Percentiles rank a stretch among this genome's conserved stretches.
Evolutionary conservation across 352 stramenopile species (phyloP).

Genomic region (Elongisporangium anandrum): DNA sequence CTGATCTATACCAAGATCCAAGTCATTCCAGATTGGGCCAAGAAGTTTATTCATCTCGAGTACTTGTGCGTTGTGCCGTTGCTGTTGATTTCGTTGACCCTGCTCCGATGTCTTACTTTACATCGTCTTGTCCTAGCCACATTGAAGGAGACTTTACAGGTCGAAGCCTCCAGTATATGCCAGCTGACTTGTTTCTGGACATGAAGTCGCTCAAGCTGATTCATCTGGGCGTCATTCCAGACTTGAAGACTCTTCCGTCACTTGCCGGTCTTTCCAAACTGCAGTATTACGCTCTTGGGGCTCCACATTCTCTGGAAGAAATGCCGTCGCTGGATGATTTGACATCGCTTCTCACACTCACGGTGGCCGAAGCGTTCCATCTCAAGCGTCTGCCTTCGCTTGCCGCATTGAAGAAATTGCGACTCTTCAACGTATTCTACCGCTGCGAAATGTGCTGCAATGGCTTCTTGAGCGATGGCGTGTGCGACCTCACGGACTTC

Average conservation of each 20-base stretch:
- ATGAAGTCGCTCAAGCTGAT: conserved; percentile 39
- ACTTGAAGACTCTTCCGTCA: conserved; percentile 26
- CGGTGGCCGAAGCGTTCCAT: conserved; percentile 25
- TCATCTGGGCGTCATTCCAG: conserved; percentile 20
- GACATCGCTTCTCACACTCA: conserved; percentile 13
- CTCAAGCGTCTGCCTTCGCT: conserved; percentile 17
- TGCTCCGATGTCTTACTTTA: not conserved
- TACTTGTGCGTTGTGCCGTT: conserved; percentile 21
- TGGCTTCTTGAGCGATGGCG: conserved; percentile 16
- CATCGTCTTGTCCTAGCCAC: conserved; percentile 12
- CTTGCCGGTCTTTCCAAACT: conserved; percentile 23
- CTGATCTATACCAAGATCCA: conserved; percentile 29
- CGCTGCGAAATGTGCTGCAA: conserved; percentile 40
- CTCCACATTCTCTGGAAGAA: conserved; percentile 14
- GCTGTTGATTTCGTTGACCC: not conserved
- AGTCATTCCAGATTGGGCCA: conserved; percentile 17
- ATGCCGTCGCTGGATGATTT: conserved; percentile 25
- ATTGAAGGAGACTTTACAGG: conserved; percentile 28
- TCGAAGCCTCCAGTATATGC: conserved; percentile 26
- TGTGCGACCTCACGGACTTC: conserved; percentile 24
- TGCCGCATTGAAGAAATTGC: conserved; percentile 8
- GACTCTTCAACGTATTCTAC: conserved; percentile 24
- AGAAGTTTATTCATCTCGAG: conserved; percentile 19
- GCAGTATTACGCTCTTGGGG: conserved; percentile 23
- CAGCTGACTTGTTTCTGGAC: conserved; percentile 20